Conservation (phyloP, 1,284 basidiomycete genomes). For the Lignosus rhinocerotis region DNA sequence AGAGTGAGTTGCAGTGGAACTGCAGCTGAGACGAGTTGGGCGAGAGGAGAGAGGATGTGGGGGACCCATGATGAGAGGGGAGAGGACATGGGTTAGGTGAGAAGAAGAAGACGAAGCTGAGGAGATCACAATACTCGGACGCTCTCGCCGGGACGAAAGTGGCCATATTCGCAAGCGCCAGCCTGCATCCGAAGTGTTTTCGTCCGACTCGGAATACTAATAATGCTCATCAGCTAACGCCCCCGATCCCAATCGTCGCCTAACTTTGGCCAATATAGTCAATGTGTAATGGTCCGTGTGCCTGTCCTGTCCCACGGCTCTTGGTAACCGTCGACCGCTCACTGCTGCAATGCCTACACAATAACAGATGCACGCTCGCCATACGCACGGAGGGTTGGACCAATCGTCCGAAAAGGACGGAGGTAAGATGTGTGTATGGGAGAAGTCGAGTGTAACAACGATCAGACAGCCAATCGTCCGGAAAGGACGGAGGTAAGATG, state of each 20-base stretch:
- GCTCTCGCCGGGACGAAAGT: constrained; percentile 9
- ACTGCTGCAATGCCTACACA: too few species aligned
- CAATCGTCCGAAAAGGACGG: too few species aligned
- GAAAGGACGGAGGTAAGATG: neutral
- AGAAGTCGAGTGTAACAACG: too few species aligned
- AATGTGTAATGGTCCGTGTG: neutral
- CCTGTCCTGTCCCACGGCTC: neutral
- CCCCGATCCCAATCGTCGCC: constrained; percentile 7
- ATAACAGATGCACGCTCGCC: too few species aligned
- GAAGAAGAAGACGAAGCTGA: constrained; percentile 15
- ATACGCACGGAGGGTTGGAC: too few species aligned
- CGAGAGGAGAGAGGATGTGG: constrained; percentile 15
- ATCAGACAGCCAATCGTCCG: too few species aligned
- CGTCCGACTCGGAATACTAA: neutral
- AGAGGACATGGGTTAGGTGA: constrained; percentile 6
- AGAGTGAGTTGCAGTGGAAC: constrained; percentile 15
- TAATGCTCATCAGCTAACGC: too few species aligned
- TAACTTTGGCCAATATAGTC: too few species aligned
- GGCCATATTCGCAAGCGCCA: constrained; percentile 12
- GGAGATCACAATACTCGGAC: constrained; percentile 3
- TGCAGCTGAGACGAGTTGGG: constrained; percentile 25
- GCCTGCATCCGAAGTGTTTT: neutral
- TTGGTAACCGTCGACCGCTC: too few species aligned
- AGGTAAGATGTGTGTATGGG: too few species aligned
- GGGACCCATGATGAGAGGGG: constrained; percentile 12